These are phyloP conservation scores for Backusella morwellensis DNA, from an alignment of 192 early-diverging fungal species.

Conservation along the genomic window DNA sequence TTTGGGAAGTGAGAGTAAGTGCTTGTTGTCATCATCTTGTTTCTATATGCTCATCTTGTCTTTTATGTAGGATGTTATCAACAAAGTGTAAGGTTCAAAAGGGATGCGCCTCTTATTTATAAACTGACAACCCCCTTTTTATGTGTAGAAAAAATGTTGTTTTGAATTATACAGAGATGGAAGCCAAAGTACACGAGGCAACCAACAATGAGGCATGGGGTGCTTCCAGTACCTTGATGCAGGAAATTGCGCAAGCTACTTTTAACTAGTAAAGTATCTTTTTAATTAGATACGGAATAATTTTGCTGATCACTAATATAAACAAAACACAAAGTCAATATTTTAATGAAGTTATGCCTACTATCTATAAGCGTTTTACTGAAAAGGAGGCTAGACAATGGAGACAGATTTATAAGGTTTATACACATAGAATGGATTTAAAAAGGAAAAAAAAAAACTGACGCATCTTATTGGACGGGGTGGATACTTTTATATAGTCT, in stretches of 20 bases:
- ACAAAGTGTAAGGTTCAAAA: conserved; percentile 31
- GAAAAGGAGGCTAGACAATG: conserved; percentile 84
- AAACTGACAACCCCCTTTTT: not conserved
- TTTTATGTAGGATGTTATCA: conserved; percentile 39
- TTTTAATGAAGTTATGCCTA: conserved; percentile 96
- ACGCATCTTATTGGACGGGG: not conserved
- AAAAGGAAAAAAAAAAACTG: not conserved
- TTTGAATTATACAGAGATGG: conserved; percentile 91
- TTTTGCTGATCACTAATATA: not conserved
- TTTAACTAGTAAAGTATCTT: conserved; percentile 62
- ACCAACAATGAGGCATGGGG: conserved; percentile 95
- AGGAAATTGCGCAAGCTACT: conserved; percentile 89
- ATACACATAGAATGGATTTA: not conserved
- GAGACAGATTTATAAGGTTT: conserved; percentile 95
- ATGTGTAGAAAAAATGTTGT: conserved; percentile 74
- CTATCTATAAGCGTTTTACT: conserved; percentile 82
- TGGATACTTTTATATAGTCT: conserved; percentile 43
- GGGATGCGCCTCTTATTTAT: not conserved
- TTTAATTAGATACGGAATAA: not conserved
- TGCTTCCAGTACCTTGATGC: conserved; percentile 88
- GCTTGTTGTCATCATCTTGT: not conserved
- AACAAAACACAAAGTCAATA: conserved; percentile 57
- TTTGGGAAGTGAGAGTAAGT: conserved; percentile 42
- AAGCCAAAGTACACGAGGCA: conserved; percentile 89
- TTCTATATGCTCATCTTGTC: not conserved